phyloP scores from a whole-genome alignment of 768 basidiomycete species.

The Russula dissimulans region DNA sequence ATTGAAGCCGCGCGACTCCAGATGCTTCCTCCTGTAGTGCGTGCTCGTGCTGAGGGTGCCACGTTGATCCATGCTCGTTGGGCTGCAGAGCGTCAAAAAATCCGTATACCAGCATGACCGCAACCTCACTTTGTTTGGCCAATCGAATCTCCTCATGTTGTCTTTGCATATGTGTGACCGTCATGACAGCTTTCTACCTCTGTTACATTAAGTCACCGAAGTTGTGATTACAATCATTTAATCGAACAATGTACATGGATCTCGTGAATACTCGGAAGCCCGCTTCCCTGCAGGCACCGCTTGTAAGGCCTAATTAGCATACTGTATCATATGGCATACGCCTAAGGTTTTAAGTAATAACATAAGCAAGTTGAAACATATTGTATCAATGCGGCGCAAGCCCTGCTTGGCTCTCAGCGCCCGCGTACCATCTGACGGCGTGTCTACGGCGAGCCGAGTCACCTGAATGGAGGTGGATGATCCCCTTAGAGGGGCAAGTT shows the following conservation, averaged over 20 bases:
- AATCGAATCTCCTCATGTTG: background rate
- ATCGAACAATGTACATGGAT: background rate
- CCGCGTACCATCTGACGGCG: background rate
- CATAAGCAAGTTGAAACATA: constrained; percentile 9
- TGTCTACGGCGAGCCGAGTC: constrained; percentile 5
- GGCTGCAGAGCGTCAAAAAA: constrained; percentile 46
- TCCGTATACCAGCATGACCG: constrained; percentile 2
- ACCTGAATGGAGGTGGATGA: background rate
- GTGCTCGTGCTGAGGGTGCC: constrained; percentile 59
- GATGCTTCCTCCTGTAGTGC: constrained; percentile 45
- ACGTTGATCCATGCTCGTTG: constrained; percentile 66
- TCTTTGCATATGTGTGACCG: background rate
- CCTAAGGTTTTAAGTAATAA: background rate
- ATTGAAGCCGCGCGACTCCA: constrained; percentile 57
- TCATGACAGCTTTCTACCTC: background rate
- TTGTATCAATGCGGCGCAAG: constrained; percentile 6
- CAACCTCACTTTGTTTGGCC: background rate
- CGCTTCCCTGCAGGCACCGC: background rate
- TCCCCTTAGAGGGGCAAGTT: background rate
- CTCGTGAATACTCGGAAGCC: background rate
- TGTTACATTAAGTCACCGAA: constrained; percentile 1
- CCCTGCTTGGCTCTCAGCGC: constrained; percentile 11
- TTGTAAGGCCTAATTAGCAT: background rate
- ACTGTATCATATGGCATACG: constrained; percentile 6
- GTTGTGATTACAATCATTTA: constrained; percentile 7